Evolutionary conservation across 768 basidiomycete species (phyloP).

Genomic region (Lactarius pseudohatsudake): DNA sequence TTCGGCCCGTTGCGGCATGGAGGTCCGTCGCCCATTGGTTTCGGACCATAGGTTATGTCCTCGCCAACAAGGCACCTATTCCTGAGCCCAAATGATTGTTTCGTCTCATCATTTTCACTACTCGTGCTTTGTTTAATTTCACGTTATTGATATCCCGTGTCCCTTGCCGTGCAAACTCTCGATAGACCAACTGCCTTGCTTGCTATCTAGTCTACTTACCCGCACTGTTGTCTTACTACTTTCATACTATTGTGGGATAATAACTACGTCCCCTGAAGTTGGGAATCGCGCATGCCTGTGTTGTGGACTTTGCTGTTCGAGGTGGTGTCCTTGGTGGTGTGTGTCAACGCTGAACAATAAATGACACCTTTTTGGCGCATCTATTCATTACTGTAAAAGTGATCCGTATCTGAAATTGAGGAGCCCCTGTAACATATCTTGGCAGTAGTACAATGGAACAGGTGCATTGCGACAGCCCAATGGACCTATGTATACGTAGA

Average conservation of each 20-base stretch:
- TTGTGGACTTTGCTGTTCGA: too few species aligned
- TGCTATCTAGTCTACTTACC: not conserved
- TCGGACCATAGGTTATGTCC: conserved; percentile 6
- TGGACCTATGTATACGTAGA: not conserved
- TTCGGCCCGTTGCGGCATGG: not conserved
- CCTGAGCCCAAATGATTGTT: conserved; percentile 8
- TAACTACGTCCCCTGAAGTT: too few species aligned
- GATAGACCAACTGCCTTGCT: not conserved
- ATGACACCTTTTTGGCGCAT: not conserved
- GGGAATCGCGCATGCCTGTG: not conserved
- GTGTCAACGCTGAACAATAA: not conserved
- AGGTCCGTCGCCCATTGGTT: not conserved
- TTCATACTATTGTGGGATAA: not conserved
- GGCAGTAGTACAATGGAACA: not conserved
- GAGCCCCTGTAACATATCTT: not conserved
- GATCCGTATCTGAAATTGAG: not conserved
- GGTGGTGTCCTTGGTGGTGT: too few species aligned
- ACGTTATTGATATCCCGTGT: not conserved
- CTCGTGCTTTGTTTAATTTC: not conserved
- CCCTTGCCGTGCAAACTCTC: not conserved
- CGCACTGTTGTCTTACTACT: not conserved
- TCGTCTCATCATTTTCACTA: too few species aligned
- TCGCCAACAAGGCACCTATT: conserved; percentile 9
- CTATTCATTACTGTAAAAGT: not conserved
- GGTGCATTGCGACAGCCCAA: too few species aligned